phyloP scores from a whole-genome alignment of 768 basidiomycete species.

The Phaeolepiota aurea region DNA sequence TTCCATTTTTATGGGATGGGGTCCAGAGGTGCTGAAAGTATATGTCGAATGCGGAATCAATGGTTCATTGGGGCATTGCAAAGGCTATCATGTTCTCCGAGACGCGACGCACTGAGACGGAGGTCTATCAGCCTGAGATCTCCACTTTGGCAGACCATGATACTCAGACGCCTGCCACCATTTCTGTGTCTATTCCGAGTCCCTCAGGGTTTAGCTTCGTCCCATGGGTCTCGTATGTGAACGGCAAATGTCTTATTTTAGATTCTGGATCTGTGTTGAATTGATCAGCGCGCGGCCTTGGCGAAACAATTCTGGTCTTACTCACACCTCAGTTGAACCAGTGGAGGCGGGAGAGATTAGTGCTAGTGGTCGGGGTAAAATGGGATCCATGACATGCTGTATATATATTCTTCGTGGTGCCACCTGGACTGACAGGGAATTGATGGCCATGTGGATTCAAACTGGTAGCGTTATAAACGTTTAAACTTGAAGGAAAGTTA shows the following conservation, averaged over 20 bases:
- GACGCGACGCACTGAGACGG: constrained; percentile 25
- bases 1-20: constrained; percentile 66
- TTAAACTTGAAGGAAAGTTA: too few species aligned
- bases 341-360: too few species aligned
- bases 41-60: constrained; percentile 58
- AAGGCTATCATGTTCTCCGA: constrained; percentile 63
- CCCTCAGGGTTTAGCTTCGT: constrained; percentile 31
- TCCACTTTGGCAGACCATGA: constrained; percentile 39
- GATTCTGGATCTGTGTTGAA: constrained; percentile 10
- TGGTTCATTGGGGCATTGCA: constrained; percentile 17
- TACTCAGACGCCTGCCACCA: constrained; percentile 18
- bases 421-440: too few species aligned
- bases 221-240: too few species aligned
- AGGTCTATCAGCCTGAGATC: constrained; percentile 33
- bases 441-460: too few species aligned
- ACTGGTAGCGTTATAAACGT: too few species aligned
- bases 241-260: constrained; percentile 32
- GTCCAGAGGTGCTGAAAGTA: constrained; percentile 46
- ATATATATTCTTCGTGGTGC: too few species aligned
- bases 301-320: constrained; percentile 7
- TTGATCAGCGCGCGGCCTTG: constrained; percentile 10
- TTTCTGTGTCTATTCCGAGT: not conserved
- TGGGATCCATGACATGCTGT: too few species aligned
- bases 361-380: too few species aligned
- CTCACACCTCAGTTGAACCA: not conserved